Conservation (phyloP, 805 yeast genomes). For the Teunomyces cretensis region DNA sequence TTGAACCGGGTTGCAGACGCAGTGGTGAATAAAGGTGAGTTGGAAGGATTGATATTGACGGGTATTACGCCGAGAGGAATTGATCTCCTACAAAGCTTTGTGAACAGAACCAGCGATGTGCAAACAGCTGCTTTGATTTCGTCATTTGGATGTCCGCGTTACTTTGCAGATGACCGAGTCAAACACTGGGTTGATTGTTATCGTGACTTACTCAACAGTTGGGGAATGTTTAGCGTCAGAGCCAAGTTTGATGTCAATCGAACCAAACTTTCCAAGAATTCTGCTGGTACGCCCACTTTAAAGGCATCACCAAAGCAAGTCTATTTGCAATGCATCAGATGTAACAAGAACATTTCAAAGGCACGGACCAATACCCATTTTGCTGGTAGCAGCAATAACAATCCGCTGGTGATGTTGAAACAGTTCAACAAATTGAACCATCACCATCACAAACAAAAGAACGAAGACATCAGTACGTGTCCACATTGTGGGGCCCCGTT, state of each 20-base stretch:
- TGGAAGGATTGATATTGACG: conserved; percentile 86
- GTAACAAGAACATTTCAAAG: conserved; percentile 69
- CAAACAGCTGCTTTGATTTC: conserved; percentile 87
- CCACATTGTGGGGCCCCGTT: conserved; percentile 85
- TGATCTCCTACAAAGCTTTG: conserved; percentile 79
- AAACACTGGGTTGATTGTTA: conserved; percentile 78
- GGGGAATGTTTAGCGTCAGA: conserved; percentile 74
- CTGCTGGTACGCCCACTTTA: conserved; percentile 47
- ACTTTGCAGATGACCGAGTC: conserved; percentile 69
- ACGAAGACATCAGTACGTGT: conserved; percentile 44
- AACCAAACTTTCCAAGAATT: conserved; percentile 57
- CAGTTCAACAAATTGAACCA: conserved; percentile 33
- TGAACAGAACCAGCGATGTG: conserved; percentile 84
- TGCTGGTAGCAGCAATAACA: conserved; percentile 9
- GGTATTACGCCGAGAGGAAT: conserved; percentile 89
- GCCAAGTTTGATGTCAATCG: conserved; percentile 86
- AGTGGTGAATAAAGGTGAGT: conserved; percentile 75
- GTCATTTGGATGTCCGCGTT: conserved; percentile 80
- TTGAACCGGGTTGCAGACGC: conserved; percentile 66
- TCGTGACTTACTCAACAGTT: conserved; percentile 66
- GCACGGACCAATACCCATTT: conserved; percentile 18
- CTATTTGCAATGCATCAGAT: conserved; percentile 74
- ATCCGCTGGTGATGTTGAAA: conserved; percentile 24
- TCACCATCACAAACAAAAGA: conserved; percentile 12
- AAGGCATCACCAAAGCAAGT: conserved; percentile 69